Conservation (phyloP, 345 rosid species). For the Pistacia vera region DNA sequence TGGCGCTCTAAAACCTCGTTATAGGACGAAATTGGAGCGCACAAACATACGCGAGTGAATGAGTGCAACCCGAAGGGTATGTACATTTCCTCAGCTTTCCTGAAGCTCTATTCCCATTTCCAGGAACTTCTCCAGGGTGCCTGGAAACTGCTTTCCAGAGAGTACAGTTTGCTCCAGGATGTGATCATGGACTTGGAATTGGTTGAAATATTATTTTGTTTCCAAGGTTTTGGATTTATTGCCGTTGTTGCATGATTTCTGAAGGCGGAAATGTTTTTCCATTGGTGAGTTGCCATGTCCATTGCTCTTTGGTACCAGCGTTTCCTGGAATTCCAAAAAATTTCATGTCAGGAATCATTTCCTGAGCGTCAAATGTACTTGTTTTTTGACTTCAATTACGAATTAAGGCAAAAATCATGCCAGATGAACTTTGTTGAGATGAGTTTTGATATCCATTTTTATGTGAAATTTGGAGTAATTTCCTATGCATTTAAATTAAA, state of each 20-base stretch:
- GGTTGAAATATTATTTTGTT: constrained; percentile 20
- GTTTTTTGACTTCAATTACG: neutral
- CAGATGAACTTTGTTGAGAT: neutral
- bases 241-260: constrained; percentile 16
- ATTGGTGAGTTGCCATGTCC: constrained; percentile 62
- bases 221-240: constrained; percentile 35
- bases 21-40: constrained; percentile 90
- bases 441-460: neutral
- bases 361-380: neutral
- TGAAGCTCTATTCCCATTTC: constrained; percentile 11
- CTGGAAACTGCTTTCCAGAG: constrained; percentile 58
- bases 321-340: constrained; percentile 54
- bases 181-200: constrained; percentile 36
- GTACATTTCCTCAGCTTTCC: constrained; percentile 64
- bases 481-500: neutral
- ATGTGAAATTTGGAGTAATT: no score
- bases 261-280: constrained; percentile 41
- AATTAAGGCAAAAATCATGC: constrained; percentile 14
- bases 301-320: constrained; percentile 96
- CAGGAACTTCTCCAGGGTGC: constrained; percentile 19
- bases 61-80: constrained; percentile 77
- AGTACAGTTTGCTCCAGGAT: constrained; percentile 30
- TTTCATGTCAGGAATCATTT: constrained; percentile 26
- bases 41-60: constrained; percentile 86
- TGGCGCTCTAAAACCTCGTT: constrained; percentile 68